A percentile compares a stretch with the other conserved stretches of the same genome.
These are phyloP conservation scores for Alternaria sp. DNA, from an alignment of 2,329 filamentous ascomycete species.

Conservation along the genomic window DNA sequence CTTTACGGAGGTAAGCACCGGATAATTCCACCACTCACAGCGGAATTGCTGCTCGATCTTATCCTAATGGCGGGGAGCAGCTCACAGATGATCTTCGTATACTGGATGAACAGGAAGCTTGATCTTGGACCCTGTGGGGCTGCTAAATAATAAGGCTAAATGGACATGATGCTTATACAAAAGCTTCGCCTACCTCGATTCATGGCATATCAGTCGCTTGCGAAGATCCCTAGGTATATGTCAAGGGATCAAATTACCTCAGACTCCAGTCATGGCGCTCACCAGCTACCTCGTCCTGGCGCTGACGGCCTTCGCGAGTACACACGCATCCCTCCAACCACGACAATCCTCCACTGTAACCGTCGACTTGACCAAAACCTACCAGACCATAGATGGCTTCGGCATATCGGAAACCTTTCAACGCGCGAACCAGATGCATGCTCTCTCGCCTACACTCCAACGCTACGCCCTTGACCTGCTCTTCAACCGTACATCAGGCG, in stretches of 20 bases:
- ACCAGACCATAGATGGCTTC: constrained; percentile 57
- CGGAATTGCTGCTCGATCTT: neutral
- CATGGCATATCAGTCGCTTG: neutral
- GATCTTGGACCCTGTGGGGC: neutral
- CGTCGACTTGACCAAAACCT: constrained; percentile 53
- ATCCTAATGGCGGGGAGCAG: neutral
- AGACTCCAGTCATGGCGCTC: constrained; percentile 8
- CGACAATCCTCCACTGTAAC: constrained; percentile 43
- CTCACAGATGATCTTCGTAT: neutral
- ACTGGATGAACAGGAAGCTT: neutral
- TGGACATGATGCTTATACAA: neutral
- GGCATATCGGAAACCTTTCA: constrained; percentile 57
- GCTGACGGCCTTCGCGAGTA: constrained; percentile 1
- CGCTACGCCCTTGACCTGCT: constrained; percentile 53
- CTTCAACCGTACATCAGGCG: constrained; percentile 55
- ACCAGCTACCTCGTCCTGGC: constrained; percentile 9
- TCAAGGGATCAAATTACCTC: too few relatives aligned
- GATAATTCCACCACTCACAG: neutral
- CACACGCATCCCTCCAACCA: neutral
- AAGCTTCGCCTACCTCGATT: neutral
- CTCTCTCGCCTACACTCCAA: constrained; percentile 47
- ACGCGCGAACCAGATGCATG: constrained; percentile 54
- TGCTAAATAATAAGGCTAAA: neutral
- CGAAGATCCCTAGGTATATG: neutral
- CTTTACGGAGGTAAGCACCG: neutral